Conservation (phyloP, 306 rosid species). For the Urtica urens region DNA sequence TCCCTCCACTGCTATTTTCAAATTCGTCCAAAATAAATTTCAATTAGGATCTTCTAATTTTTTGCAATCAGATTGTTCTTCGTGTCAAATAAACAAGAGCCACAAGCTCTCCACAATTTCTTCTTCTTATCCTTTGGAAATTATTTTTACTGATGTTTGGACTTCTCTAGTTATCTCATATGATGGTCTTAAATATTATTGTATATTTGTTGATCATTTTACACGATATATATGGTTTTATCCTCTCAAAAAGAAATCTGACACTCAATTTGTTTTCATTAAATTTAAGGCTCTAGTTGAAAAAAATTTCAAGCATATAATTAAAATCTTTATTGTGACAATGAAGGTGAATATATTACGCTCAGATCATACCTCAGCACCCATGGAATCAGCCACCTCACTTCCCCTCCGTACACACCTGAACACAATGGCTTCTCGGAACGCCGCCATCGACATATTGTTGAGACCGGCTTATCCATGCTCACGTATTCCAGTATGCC, state of each 20-base stretch:
- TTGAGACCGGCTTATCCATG: background rate
- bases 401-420: background rate
- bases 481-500: background rate
- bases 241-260: background rate
- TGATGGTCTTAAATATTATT: background rate
- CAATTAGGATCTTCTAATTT: background rate
- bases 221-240: background rate
- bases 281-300: background rate
- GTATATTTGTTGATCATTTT: background rate
- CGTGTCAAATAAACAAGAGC: background rate
- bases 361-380: background rate
- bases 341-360: background rate
- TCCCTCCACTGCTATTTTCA: background rate
- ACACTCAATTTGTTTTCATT: background rate
- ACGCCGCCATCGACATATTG: background rate
- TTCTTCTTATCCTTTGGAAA: background rate
- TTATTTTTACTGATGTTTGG: background rate
- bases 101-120: background rate
- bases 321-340: background rate
- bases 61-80: background rate
- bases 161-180: background rate
- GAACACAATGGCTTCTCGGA: constrained; percentile 1
- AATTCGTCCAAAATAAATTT: background rate
- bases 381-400: background rate
- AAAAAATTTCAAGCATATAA: background rate